Evolutionary conservation across 441 rosid genomes (phyloP).

Genomic region (Kokia cookei): DNA sequence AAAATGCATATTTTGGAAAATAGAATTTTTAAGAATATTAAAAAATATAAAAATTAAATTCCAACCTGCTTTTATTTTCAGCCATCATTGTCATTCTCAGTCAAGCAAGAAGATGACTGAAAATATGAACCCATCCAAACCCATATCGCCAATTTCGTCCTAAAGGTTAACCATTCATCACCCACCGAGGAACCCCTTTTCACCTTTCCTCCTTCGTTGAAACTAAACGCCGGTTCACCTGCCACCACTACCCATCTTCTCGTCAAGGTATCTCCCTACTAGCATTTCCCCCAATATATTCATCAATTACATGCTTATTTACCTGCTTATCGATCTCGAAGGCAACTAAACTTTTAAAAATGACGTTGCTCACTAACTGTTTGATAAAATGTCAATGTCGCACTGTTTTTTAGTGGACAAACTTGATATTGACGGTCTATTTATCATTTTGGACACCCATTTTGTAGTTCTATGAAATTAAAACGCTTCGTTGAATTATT

Average conservation of each 20-base stretch:
- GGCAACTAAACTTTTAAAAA: background rate
- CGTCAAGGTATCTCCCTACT: constrained; percentile 34
- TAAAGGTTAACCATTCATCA: constrained; percentile 12
- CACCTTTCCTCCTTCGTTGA: constrained; percentile 28
- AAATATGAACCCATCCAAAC: constrained; percentile 59
- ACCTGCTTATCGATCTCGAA: background rate
- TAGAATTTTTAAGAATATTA: too few relatives aligned
- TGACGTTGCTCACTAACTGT: constrained; percentile 23
- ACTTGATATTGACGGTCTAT: background rate
- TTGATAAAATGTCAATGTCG: constrained; percentile 39
- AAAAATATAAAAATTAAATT: background rate
- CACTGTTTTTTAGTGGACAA: background rate
- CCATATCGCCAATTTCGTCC: constrained; percentile 47
- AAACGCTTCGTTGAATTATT: background rate
- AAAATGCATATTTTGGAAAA: too few relatives aligned
- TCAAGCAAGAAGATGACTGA: constrained; percentile 30
- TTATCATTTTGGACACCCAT: background rate
- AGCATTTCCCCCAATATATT: background rate
- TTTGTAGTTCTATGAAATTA: background rate
- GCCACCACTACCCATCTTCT: constrained; percentile 12
- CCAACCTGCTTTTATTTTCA: background rate
- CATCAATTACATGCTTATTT: background rate
- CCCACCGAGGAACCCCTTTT: constrained; percentile 19
- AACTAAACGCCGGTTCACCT: background rate
- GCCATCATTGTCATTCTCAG: background rate